phyloP scores from a whole-genome alignment of 2,329 filamentous ascomycete species.

The Sporothrix dimorphospora region DNA sequence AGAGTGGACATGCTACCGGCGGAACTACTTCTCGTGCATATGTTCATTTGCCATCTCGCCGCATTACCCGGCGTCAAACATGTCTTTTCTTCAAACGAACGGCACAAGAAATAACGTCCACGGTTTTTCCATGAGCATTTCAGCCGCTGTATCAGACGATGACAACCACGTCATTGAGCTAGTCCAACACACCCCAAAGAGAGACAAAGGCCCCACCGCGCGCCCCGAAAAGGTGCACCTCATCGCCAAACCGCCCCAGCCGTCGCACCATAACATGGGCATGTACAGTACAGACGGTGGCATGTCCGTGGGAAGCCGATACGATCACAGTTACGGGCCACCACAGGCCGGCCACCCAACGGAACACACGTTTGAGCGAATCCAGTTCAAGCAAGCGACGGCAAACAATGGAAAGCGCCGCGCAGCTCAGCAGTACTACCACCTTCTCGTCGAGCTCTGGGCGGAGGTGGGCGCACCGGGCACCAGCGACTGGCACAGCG shows the following conservation, averaged over 20 bases:
- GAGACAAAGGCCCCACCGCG: conserved; percentile 82
- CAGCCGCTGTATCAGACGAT: conserved; percentile 77
- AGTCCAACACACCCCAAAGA: conserved; percentile 88
- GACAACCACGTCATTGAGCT: conserved; percentile 78
- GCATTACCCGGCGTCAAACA: conserved; percentile 48
- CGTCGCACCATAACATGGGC: conserved; percentile 49
- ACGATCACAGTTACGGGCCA: conserved; percentile 50
- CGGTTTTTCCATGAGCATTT: conserved; percentile 81
- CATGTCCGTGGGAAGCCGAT: conserved; percentile 38
- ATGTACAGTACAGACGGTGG: conserved; percentile 44
- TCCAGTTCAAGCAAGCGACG: conserved; percentile 92
- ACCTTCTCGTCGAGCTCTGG: conserved; percentile 83
- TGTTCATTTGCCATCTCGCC: conserved; percentile 76
- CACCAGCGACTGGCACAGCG: conserved; percentile 55
- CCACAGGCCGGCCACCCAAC: conserved; percentile 47
- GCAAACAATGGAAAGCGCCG: conserved; percentile 91
- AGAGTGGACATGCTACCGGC: conserved; percentile 89
- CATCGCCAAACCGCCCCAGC: conserved; percentile 64
- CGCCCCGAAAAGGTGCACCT: conserved; percentile 72
- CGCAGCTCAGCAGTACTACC: conserved; percentile 90
- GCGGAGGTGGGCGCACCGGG: conserved; percentile 62
- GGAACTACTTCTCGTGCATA: conserved; percentile 87
- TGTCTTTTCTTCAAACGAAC: conserved; percentile 56
- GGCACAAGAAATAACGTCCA: conserved; percentile 66
- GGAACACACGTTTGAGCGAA: conserved; percentile 77